Conservation (phyloP, 352 stramenopile species). For the Phytophthora pluvialis region DNA sequence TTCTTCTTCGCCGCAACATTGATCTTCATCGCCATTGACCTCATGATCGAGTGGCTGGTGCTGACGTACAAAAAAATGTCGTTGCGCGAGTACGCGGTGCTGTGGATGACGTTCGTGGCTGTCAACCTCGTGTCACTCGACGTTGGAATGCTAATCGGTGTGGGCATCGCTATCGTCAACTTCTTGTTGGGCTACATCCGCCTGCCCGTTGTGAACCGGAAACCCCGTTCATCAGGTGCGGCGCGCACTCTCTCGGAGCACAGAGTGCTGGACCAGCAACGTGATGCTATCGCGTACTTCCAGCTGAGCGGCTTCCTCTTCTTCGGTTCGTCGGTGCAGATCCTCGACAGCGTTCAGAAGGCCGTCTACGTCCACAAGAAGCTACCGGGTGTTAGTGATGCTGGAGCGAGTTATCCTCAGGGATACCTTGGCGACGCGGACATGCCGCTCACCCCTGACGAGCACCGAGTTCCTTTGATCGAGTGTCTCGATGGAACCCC, state of each 20-base stretch:
- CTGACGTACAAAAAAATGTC: slow-evolving; percentile 79
- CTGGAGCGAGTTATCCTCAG: not conserved
- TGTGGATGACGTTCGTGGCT: slow-evolving; percentile 92
- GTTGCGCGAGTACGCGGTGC: slow-evolving; percentile 91
- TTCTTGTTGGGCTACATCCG: slow-evolving; percentile 78
- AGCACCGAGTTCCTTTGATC: slow-evolving; percentile 48
- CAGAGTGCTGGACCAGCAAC: slow-evolving; percentile 54
- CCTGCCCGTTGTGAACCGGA: slow-evolving; percentile 60
- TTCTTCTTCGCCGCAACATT: slow-evolving; percentile 98
- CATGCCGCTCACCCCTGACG: slow-evolving; percentile 50
- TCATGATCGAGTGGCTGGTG: slow-evolving; percentile 97
- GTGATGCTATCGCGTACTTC: slow-evolving; percentile 75
- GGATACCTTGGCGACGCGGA: slow-evolving; percentile 9
- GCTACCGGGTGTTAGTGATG: slow-evolving; percentile 12
- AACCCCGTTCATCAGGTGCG: slow-evolving; percentile 50
- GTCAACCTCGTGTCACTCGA: slow-evolving; percentile 94
- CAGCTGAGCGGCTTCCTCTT: slow-evolving; percentile 85
- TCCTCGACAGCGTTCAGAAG: slow-evolving; percentile 75
- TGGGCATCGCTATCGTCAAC: slow-evolving; percentile 86
- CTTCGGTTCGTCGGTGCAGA: slow-evolving; percentile 82
- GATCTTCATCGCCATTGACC: slow-evolving; percentile 96
- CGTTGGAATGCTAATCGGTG: slow-evolving; percentile 93
- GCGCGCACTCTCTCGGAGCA: slow-evolving; percentile 59
- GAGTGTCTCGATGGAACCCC: slow-evolving; percentile 71
- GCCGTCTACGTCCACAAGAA: slow-evolving; percentile 61